These are phyloP conservation scores for Cyclocybe aegerita DNA, from an alignment of 768 basidiomycete genomes.

Conservation along the genomic window DNA sequence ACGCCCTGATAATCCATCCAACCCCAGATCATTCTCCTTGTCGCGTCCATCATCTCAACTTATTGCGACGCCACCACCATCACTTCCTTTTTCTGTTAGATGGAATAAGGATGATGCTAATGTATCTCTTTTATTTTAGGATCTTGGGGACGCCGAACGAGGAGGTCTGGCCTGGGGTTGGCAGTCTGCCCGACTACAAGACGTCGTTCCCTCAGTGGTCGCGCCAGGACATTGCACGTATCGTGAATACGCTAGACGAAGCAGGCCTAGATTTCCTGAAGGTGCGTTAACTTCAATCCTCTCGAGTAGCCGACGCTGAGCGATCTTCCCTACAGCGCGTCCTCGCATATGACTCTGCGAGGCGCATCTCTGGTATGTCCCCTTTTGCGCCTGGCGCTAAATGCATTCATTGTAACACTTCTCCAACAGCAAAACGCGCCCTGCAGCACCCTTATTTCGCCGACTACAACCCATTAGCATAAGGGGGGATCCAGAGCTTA, in stretches of 20 bases:
- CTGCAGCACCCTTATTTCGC: slow-evolving; percentile 50
- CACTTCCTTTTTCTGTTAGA: neutral
- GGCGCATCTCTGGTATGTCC: slow-evolving; percentile 83
- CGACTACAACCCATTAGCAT: slow-evolving; percentile 30
- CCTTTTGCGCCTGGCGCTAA: neutral
- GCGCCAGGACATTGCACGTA: slow-evolving; percentile 63
- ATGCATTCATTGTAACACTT: slow-evolving; percentile 7
- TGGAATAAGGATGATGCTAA: neutral
- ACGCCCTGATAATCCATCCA: no score
- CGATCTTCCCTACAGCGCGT: slow-evolving; percentile 45
- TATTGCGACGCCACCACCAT: neutral
- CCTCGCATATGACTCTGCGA: slow-evolving; percentile 85
- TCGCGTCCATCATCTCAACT: neutral
- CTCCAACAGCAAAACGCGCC: slow-evolving; percentile 57
- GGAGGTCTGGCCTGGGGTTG: slow-evolving; percentile 89
- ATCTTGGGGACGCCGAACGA: slow-evolving; percentile 94
- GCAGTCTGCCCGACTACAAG: slow-evolving; percentile 90
- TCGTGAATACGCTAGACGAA: slow-evolving; percentile 72
- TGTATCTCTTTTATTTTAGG: slow-evolving; percentile 39
- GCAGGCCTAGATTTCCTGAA: slow-evolving; percentile 79
- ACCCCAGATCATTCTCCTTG: neutral
- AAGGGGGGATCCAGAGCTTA: slow-evolving; percentile 2
- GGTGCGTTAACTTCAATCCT: slow-evolving; percentile 31
- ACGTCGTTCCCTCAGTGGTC: slow-evolving; percentile 96
- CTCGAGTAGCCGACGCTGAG: neutral